Evolutionary conservation across 768 basidiomycete genomes (phyloP).

Genomic region (Punctularia strigosozonata): DNA sequence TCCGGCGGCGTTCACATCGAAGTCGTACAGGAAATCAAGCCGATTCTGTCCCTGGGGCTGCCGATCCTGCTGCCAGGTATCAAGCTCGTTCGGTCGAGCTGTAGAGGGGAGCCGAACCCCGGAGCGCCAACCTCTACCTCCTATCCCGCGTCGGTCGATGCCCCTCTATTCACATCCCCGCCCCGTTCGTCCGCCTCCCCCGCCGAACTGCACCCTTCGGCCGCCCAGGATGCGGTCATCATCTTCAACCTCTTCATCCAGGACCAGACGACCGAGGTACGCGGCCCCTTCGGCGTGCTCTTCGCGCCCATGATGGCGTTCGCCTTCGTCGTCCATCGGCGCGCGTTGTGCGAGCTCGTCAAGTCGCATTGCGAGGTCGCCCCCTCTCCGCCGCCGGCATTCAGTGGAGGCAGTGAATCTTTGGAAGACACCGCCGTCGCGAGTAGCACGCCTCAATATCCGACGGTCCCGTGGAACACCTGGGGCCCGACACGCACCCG

Average conservation of each 20-base stretch:
- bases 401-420: no score
- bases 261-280: no score
- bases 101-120: conserved; percentile 1
- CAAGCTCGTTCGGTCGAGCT: background rate
- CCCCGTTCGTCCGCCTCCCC: no score
- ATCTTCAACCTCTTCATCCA: conserved; percentile 12
- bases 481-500: conserved; percentile 16
- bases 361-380: no score
- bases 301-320: background rate
- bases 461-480: conserved; percentile 8
- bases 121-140: conserved; percentile 1
- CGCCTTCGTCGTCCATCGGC: conserved; percentile 2
- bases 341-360: background rate
- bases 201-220: no score
- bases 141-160: conserved; percentile 8
- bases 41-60: background rate
- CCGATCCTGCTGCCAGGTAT: background rate
- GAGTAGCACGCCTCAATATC: background rate
- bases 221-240: conserved; percentile 13
- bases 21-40: no score
- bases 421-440: no score
- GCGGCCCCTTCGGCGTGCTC: no score
- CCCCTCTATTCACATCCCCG: no score
- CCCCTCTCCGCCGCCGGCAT: no score
- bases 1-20: no score